phyloP scores from a whole-genome alignment of 306 rosid genomes.

The Pterocarpus santalinus region DNA sequence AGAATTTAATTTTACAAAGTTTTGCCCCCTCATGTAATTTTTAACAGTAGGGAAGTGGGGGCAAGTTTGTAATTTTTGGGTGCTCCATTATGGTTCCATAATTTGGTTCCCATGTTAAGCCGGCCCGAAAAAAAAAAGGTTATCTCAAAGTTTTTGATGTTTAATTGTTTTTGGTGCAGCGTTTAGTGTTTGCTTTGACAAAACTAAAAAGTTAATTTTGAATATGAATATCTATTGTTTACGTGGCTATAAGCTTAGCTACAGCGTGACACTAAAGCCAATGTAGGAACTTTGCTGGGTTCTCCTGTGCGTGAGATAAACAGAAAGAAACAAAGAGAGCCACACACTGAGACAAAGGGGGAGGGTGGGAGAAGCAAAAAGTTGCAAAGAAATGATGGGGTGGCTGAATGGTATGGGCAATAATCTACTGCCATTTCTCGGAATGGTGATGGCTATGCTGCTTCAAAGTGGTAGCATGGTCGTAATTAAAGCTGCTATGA shows the following conservation, averaged over 20 bases:
- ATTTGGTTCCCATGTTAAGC: too few species aligned
- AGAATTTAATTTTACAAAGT: too few species aligned
- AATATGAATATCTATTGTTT: too few species aligned
- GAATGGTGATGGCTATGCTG: slow-evolving; percentile 54
- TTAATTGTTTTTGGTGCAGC: too few species aligned
- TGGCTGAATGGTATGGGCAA: not conserved
- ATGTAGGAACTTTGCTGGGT: not conserved
- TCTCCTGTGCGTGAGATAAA: not conserved
- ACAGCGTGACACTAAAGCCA: not conserved
- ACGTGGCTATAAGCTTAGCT: not conserved
- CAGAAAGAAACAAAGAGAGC: not conserved
- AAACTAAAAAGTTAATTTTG: too few species aligned
- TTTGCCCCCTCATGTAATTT: too few species aligned
- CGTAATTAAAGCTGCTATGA: slow-evolving; percentile 44
- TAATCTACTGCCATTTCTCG: slow-evolving; percentile 46
- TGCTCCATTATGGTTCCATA: too few species aligned
- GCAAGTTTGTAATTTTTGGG: too few species aligned
- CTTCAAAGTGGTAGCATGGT: slow-evolving; percentile 52
- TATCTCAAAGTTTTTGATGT: too few species aligned
- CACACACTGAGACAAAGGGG: not conserved
- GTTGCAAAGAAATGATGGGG: slow-evolving; percentile 6
- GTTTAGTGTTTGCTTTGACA: too few species aligned
- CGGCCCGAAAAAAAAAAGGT: too few species aligned
- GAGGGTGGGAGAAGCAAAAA: not conserved
- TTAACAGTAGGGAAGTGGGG: too few species aligned